Evolutionary conservation across 257 asterid genomes (phyloP), one percentile per base, ranked within the genome.

Genomic region (Gentiana macrophylla): DNA sequence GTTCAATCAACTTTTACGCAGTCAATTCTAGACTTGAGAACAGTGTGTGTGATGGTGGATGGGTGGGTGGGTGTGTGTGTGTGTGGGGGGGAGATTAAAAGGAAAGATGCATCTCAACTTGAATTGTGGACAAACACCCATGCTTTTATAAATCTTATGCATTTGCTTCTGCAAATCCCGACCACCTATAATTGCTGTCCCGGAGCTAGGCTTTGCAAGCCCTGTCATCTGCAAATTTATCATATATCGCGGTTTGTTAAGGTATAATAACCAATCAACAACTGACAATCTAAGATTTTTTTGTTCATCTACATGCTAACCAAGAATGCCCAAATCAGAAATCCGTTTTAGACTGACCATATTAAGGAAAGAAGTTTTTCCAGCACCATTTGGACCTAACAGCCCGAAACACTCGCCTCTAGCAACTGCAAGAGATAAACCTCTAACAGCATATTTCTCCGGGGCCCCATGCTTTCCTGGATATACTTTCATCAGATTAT

Each of bases 81-180:
- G 24, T 24, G 24, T 24, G 24, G 0, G 24, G 0, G n/a, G 52
- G 45, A 53, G 37, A 54, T 50, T 41, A n/a, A 54, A 38, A 32
- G 35, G 49, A 63, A 50, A 67, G 59, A 52, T 3, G 47, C 8
- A 78, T 76, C 77, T 5, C 9, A 41, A 87, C 98, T 92, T 89
- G 34, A 87, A 84, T 70, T 92, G 97, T 34, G 95, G 97, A 73
- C 98, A 92, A 8, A 92, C 97, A 54, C 98, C 98, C 97, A 92
- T 92, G 85, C 88, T 88, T 61, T 86, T 71, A 70, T 85, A 82
- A 68, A 92, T 92, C 65, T 60, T 74, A 70, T 73, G 76, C 97
- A 87, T 92, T 60, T 81, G 84, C 12, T 77, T 73, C 61, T 52
- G 76, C 77, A 92, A 79, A 80, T 88, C 86, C 49, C 83, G 66